These are phyloP conservation scores for Lepidium sativum DNA, from an alignment of 345 rosid species.

Conservation along the genomic window DNA sequence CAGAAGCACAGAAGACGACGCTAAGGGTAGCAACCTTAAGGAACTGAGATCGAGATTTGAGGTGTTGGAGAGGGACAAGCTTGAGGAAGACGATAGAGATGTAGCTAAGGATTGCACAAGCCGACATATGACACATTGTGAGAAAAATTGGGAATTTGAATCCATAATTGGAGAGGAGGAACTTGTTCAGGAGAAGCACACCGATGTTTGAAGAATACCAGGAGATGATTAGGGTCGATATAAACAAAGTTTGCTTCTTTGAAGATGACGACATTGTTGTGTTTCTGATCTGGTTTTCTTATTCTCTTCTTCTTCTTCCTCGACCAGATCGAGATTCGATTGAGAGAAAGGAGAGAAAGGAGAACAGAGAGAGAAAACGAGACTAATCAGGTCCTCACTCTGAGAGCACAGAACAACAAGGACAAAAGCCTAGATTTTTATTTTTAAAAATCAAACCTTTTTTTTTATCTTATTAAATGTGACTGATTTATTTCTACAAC, in stretches of 20 bases:
- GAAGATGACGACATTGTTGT: slow-evolving; percentile 22
- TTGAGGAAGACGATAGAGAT: slow-evolving; percentile 78
- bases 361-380: not conserved
- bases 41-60: slow-evolving; percentile 71
- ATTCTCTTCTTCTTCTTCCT: slow-evolving; percentile 5
- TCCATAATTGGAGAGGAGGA: slow-evolving; percentile 82
- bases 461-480: not conserved
- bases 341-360: not conserved
- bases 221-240: slow-evolving; percentile 45
- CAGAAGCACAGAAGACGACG: slow-evolving; percentile 83
- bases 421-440: not conserved
- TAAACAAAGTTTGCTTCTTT: slow-evolving; percentile 45
- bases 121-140: slow-evolving; percentile 95
- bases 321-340: slow-evolving; percentile 24
- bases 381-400: slow-evolving; percentile 24
- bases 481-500: not conserved
- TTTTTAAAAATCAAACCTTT: slow-evolving; percentile 2
- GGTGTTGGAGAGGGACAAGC: slow-evolving; percentile 67
- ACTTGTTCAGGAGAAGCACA: slow-evolving; percentile 89
- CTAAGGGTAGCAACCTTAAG: slow-evolving; percentile 73
- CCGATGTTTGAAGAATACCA: slow-evolving; percentile 95
- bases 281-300: slow-evolving; percentile 3
- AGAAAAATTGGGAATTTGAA: slow-evolving; percentile 88
- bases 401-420: slow-evolving; percentile 17
- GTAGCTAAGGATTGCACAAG: slow-evolving; percentile 82